Evolutionary conservation across 306 rosid species (phyloP), one percentile per base, ranked within the genome.

Genomic region (Gillenia trifoliata): DNA sequence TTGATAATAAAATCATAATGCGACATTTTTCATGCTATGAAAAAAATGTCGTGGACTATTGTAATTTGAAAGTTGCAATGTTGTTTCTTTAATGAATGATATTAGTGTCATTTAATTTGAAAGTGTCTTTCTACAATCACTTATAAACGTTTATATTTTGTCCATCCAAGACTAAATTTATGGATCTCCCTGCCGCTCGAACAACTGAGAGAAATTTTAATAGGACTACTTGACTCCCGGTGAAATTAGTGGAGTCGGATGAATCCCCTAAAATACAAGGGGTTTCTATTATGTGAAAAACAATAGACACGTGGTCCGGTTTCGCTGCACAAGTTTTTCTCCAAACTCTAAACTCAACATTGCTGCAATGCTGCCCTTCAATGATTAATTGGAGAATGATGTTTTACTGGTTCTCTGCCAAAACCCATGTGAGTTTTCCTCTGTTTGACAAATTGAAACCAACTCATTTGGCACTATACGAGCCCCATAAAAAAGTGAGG

Each of bases 391-490:
- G 73, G 28, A 70, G 47, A 28, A 13, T 68, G 19, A 49, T 28
- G 20, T n/a, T 19, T 55, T 26, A 29, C 17, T 19, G 61, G 61
- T 68, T 47, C 41, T 20, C 73, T 34, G 75, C 50, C 75, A 50
- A 71, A 25, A n/a, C 26, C 52, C 75, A 34, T 71, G 65, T 71
- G 65, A 71, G 75, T 54, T 71, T 55, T 22, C 64, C 26, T 30
- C 30, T 1, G 10, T 52, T n/a, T n/a, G 74, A 34, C 1, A 70
- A 69, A 52, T 55, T 54, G 64, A 70, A 12, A 31, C 17, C n/a
- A 9, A 4, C 11, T 50, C 11, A 16, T 8, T 49, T 69, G 43
- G 41, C 28, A 12, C 41, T 49, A 11, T 17, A 2, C 3, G 64
- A 26, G 43, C 73, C 34, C 61, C 52, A 5, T 7, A 22, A 66